Percentiles rank a stretch among this genome's conserved stretches.
These are phyloP conservation scores for Phaeotremella fagi DNA, from an alignment of 768 basidiomycete genomes.

Conservation along the genomic window DNA sequence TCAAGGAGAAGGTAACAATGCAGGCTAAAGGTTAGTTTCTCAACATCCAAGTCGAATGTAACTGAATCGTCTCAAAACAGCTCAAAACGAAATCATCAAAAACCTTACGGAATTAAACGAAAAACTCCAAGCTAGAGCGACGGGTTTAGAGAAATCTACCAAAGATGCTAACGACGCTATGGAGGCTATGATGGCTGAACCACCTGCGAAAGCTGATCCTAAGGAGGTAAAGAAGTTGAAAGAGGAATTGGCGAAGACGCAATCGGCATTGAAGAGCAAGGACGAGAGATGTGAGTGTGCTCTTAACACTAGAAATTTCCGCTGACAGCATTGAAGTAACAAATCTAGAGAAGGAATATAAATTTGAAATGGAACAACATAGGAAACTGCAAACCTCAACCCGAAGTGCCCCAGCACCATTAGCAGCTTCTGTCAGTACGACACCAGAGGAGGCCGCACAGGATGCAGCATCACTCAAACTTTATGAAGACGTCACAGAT, in stretches of 20 bases:
- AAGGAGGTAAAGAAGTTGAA: constrained; percentile 40
- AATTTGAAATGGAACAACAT: constrained; percentile 39
- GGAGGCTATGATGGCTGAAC: background rate
- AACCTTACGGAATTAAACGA: constrained; percentile 35
- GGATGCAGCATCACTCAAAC: constrained; percentile 58
- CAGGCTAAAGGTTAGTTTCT: constrained; percentile 31
- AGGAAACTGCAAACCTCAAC: constrained; percentile 18
- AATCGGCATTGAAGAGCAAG: constrained; percentile 18
- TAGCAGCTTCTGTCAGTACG: constrained; percentile 1
- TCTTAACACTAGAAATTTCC: background rate
- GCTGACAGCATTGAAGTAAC: background rate
- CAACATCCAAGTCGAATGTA: background rate
- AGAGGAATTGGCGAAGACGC: constrained; percentile 23
- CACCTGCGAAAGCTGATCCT: constrained; percentile 18
- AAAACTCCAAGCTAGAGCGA: constrained; percentile 32
- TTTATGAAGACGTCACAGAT: constrained; percentile 85
- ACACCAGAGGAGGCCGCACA: constrained; percentile 52
- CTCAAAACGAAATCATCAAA: constrained; percentile 42
- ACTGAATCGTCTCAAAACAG: constrained; percentile 13
- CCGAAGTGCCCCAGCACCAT: constrained; percentile 1
- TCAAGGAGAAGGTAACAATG: constrained; percentile 33
- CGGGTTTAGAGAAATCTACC: constrained; percentile 23
- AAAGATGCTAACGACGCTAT: background rate
- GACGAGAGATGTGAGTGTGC: constrained; percentile 37
- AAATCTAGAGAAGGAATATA: constrained; percentile 32